Evolutionary conservation across 345 rosid genomes (phyloP).

Genomic region (Corchorus capsularis): DNA sequence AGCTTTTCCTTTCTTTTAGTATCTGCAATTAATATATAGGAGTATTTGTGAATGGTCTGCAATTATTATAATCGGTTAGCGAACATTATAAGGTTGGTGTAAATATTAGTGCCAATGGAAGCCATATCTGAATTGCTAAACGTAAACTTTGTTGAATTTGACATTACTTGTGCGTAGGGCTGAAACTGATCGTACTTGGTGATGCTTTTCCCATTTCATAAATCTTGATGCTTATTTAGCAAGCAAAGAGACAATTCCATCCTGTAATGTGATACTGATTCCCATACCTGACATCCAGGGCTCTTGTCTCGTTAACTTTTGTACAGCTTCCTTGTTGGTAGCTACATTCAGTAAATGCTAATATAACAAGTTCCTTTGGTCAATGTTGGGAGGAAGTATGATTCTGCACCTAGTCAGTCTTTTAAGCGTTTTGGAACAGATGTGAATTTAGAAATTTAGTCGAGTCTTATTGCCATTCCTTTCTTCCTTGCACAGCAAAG

Average conservation of each 20-base stretch:
- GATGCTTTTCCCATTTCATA: not conserved
- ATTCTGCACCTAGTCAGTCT: too few species aligned
- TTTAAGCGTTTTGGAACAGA: not conserved
- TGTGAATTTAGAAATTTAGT: not conserved
- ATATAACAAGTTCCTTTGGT: not conserved
- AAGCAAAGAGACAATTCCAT: too few species aligned
- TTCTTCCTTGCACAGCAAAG: not conserved
- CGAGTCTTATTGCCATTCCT: not conserved
- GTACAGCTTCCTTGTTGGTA: not conserved
- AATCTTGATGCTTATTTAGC: not conserved
- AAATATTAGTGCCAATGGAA: too few species aligned
- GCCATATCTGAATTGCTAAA: too few species aligned
- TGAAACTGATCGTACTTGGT: not conserved
- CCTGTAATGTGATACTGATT: not conserved
- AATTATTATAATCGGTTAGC: too few species aligned
- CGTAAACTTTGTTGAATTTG: not conserved
- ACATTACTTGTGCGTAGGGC: not conserved
- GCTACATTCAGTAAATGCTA: not conserved
- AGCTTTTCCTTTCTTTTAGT: not conserved
- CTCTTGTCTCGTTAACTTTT: not conserved
- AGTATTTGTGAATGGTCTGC: not conserved
- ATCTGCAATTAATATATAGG: not conserved
- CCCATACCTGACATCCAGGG: not conserved
- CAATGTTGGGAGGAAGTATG: not conserved
- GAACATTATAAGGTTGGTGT: too few species aligned